Evolutionary conservation across 2,329 filamentous ascomycete species (phyloP).

Genomic region (Rutstroemia sp.): DNA sequence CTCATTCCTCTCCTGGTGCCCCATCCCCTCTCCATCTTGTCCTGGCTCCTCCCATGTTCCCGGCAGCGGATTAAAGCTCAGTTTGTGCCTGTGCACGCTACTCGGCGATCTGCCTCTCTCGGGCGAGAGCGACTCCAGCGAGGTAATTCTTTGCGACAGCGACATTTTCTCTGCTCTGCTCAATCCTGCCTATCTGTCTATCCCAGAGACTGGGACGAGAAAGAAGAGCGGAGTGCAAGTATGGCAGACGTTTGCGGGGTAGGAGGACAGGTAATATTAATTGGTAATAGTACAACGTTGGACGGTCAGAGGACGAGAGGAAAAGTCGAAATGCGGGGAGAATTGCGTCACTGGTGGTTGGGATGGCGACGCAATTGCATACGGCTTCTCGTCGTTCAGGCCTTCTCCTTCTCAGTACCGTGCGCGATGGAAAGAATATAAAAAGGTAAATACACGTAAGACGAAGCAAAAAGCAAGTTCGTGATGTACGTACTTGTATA

Average conservation of each 20-base stretch:
- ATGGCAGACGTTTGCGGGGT: neutral
- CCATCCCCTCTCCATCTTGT: constrained; percentile 7
- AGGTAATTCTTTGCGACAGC: constrained; percentile 19
- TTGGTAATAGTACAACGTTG: too few relatives aligned
- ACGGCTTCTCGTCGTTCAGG: too few relatives aligned
- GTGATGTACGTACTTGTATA: too few relatives aligned
- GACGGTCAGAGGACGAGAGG: too few relatives aligned
- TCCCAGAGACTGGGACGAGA: neutral
- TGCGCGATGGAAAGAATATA: too few relatives aligned
- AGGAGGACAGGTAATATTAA: neutral
- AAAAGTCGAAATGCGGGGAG: too few relatives aligned
- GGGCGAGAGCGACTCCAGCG: constrained; percentile 18
- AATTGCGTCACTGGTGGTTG: too few relatives aligned
- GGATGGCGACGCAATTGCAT: too few relatives aligned
- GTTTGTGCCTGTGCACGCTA: constrained; percentile 12
- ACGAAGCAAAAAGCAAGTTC: too few relatives aligned
- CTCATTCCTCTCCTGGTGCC: neutral
- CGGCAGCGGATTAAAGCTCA: constrained; percentile 23
- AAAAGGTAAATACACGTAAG: too few relatives aligned
- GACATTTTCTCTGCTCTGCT: constrained; percentile 12
- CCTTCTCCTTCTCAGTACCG: too few relatives aligned
- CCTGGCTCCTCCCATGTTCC: constrained; percentile 12
- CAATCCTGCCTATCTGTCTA: too few relatives aligned
- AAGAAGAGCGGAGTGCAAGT: neutral
- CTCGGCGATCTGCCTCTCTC: constrained; percentile 16